These are phyloP conservation scores for Jaenimonas drosophilae DNA, from an alignment of 208 protist species.

Conservation along the genomic window DNA sequence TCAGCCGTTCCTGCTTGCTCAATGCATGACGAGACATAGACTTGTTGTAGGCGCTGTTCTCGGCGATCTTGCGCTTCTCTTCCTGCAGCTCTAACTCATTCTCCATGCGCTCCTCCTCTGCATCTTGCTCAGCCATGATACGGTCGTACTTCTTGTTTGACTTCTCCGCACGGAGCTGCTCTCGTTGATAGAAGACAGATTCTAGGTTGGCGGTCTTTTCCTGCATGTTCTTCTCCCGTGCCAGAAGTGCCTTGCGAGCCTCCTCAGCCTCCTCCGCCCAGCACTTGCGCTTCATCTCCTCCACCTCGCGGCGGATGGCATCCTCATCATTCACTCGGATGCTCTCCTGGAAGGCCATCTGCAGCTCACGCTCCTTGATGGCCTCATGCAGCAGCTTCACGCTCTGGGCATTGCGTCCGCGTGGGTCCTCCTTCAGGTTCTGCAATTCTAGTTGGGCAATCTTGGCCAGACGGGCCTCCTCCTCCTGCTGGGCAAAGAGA, in stretches of 20 bases:
- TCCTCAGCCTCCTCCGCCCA: conserved; percentile 47
- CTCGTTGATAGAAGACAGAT: conserved; percentile 54
- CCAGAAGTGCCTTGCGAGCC: conserved; percentile 23
- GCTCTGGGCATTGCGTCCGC: conserved; percentile 49
- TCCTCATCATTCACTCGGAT: conserved; percentile 21
- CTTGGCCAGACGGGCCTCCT: conserved; percentile 35
- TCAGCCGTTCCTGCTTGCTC: conserved; percentile 38
- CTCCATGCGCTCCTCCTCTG: conserved; percentile 50
- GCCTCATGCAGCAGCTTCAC: conserved; percentile 48
- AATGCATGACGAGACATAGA: conserved; percentile 13
- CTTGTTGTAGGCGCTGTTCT: conserved; percentile 41
- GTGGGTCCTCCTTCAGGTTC: conserved; percentile 61
- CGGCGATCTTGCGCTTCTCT: conserved; percentile 13
- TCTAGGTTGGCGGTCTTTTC: conserved; percentile 67
- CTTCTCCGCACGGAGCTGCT: conserved; percentile 29
- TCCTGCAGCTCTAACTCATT: conserved; percentile 26
- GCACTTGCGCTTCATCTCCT: conserved; percentile 20
- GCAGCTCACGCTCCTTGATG: conserved; percentile 51
- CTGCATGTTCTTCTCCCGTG: conserved; percentile 41
- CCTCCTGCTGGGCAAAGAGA: conserved; percentile 41
- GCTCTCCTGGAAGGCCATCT: conserved; percentile 47
- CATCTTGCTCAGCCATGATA: conserved; percentile 20
- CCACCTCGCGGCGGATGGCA: conserved; percentile 10
- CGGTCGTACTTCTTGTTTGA: conserved; percentile 20
- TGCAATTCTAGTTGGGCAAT: conserved; percentile 36